Conservation (phyloP, 805 yeast species). For the Wickerhamiella cacticola region DNA sequence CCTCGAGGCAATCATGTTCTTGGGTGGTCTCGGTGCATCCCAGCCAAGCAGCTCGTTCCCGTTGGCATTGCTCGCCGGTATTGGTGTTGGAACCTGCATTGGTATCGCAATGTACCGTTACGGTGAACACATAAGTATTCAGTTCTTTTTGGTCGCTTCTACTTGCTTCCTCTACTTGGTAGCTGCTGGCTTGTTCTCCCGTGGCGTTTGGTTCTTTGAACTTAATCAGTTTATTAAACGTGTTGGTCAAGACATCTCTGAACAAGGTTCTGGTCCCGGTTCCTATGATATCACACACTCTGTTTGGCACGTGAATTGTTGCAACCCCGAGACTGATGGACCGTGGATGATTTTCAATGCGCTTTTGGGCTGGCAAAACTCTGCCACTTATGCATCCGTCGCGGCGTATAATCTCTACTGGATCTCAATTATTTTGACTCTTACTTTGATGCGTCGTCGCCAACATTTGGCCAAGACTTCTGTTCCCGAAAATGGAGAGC, state of each 20-base stretch:
- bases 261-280: constrained; percentile 87
- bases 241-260: constrained; percentile 80
- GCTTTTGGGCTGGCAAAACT: constrained; percentile 84
- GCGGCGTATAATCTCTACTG: constrained; percentile 61
- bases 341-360: constrained; percentile 88
- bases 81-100: constrained; percentile 44
- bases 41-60: constrained; percentile 58
- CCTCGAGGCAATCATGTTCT: constrained; percentile 78
- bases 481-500: constrained; percentile 15
- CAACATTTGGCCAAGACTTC: constrained; percentile 27
- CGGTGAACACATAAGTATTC: constrained; percentile 68
- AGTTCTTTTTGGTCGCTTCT: constrained; percentile 57
- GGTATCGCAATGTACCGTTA: constrained; percentile 62
- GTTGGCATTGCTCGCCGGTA: constrained; percentile 48
- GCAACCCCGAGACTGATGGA: constrained; percentile 87
- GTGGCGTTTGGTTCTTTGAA: constrained; percentile 86
- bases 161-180: constrained; percentile 74
- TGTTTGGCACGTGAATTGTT: constrained; percentile 91
- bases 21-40: constrained; percentile 76
- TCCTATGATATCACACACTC: constrained; percentile 68
- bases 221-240: constrained; percentile 58
- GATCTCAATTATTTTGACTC: constrained; percentile 38
- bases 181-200: constrained; percentile 74
- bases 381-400: constrained; percentile 85
- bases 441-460: constrained; percentile 35